These are phyloP conservation scores for Pseudohyphozyma bogoriensis DNA, from an alignment of 768 basidiomycete species.

Conservation along the genomic window DNA sequence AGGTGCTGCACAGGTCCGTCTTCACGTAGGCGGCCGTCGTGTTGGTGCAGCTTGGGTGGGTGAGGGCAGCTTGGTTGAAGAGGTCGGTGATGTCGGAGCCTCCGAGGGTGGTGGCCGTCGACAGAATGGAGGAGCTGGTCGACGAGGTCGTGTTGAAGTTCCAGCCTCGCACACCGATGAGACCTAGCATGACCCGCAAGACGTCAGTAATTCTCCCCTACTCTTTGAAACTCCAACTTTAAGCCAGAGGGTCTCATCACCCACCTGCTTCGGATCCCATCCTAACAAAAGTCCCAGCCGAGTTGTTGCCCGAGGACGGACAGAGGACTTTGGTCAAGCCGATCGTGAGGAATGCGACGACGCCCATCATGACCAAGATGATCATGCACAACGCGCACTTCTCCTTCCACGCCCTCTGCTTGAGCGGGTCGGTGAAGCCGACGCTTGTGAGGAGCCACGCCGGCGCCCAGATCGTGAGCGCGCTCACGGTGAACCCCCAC, in stretches of 20 bases:
- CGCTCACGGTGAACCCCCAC: conserved; percentile 71
- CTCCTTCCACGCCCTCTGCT: conserved; percentile 90
- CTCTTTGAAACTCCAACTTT: not conserved
- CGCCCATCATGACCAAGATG: conserved; percentile 62
- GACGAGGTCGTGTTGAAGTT: conserved; percentile 62
- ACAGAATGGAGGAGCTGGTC: conserved; percentile 50
- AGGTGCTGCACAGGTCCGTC: conserved; percentile 57
- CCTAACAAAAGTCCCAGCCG: conserved; percentile 36
- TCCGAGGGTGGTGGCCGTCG: conserved; percentile 48
- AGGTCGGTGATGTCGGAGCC: conserved; percentile 85
- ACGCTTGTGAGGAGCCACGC: conserved; percentile 58
- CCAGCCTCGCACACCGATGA: conserved; percentile 65
- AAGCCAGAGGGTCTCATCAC: too few species aligned
- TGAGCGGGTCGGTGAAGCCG: conserved; percentile 66
- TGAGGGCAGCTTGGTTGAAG: conserved; percentile 60
- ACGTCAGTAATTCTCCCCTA: not conserved
- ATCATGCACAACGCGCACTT: conserved; percentile 89
- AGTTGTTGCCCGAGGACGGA: conserved; percentile 49
- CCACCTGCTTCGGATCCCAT: conserved; percentile 46
- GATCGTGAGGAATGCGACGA: conserved; percentile 84
- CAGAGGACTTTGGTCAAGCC: conserved; percentile 71
- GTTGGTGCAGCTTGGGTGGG: conserved; percentile 56
- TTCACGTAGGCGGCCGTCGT: conserved; percentile 55
- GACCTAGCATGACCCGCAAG: conserved; percentile 40
- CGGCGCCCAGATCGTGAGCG: conserved; percentile 88